Percentiles rank a stretch among this genome's conserved stretches.
These are phyloP conservation scores for Xerocomus amazonicus DNA, from an alignment of 1,284 basidiomycete species.

Conservation along the genomic window DNA sequence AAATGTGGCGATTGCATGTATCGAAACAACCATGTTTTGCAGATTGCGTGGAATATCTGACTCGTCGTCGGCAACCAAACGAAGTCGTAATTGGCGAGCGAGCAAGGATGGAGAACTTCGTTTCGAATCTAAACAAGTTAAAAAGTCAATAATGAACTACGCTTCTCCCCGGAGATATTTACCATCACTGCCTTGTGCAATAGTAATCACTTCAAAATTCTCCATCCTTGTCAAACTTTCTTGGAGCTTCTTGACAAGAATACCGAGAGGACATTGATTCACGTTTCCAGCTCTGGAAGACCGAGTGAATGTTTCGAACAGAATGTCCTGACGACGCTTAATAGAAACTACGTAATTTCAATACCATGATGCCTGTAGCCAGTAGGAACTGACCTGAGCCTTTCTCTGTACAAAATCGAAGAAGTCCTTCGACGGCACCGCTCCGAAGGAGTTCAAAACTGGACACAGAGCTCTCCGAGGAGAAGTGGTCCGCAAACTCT, in stretches of 20 bases:
- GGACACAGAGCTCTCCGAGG: slow-evolving; percentile 79
- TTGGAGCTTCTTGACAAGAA: slow-evolving; percentile 92
- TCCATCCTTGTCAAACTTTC: slow-evolving; percentile 92
- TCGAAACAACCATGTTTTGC: slow-evolving; percentile 89
- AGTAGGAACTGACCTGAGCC: slow-evolving; percentile 28
- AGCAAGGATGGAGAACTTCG: slow-evolving; percentile 82
- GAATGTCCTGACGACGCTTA: slow-evolving; percentile 62
- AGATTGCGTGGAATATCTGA: slow-evolving; percentile 82
- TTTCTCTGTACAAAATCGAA: slow-evolving; percentile 77
- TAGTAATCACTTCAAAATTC: slow-evolving; percentile 89
- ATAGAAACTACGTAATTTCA: slow-evolving; percentile 44
- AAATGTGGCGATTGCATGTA: slow-evolving; percentile 95
- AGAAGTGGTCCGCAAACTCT: slow-evolving; percentile 77
- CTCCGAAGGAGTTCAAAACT: slow-evolving; percentile 96
- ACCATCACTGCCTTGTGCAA: slow-evolving; percentile 76
- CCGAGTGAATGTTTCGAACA: slow-evolving; percentile 72
- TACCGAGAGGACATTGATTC: slow-evolving; percentile 63
- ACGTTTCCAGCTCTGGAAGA: slow-evolving; percentile 42
- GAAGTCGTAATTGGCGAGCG: slow-evolving; percentile 84
- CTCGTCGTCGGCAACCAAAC: slow-evolving; percentile 83
- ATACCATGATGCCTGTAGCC: not conserved
- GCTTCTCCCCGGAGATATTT: not conserved
- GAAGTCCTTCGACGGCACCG: slow-evolving; percentile 85
- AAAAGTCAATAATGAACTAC: slow-evolving; percentile 6
- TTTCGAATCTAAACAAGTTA: slow-evolving; percentile 60